phyloP scores from a whole-genome alignment of 2,329 filamentous ascomycete genomes.

The Saccharata proteae region DNA sequence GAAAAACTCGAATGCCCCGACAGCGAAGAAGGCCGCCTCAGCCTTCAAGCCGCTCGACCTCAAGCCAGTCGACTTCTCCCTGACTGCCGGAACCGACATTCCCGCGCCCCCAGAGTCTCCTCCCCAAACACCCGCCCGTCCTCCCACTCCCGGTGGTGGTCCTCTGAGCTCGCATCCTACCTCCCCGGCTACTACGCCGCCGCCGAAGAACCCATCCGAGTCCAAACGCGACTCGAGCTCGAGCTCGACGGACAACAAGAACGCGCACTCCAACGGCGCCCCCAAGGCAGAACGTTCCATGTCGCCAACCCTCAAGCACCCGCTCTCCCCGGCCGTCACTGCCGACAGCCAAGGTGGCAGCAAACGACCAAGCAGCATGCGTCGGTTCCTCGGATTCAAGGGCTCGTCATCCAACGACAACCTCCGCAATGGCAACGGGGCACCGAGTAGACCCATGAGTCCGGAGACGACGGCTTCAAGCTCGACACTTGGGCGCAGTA shows the following conservation, averaged over 20 bases:
- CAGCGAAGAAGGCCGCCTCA: no score
- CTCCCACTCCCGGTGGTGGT: slow-evolving; percentile 25
- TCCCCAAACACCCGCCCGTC: slow-evolving; percentile 22
- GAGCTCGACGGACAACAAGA: no score
- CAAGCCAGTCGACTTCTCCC: slow-evolving; percentile 27
- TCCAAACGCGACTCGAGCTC: slow-evolving; percentile 2
- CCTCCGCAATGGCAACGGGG: slow-evolving; percentile 11
- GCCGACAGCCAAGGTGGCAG: slow-evolving; percentile 14
- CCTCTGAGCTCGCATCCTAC: slow-evolving; percentile 30
- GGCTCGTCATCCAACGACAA: slow-evolving; percentile 24
- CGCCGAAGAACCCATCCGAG: background rate
- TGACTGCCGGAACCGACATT: slow-evolving; percentile 30
- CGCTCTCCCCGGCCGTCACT: slow-evolving; percentile 13
- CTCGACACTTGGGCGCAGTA: background rate
- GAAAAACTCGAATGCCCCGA: no score
- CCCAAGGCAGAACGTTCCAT: background rate
- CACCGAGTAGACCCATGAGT: slow-evolving; percentile 17
- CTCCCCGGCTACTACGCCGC: slow-evolving; percentile 14
- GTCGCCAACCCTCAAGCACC: slow-evolving; percentile 7
- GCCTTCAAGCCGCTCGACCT: slow-evolving; percentile 7
- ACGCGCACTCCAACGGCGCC: slow-evolving; percentile 1
- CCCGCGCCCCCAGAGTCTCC: slow-evolving; percentile 28
- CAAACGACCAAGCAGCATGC: slow-evolving; percentile 27
- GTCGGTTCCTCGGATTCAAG: slow-evolving; percentile 28
- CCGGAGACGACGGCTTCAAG: slow-evolving; percentile 10